phyloP scores from a whole-genome alignment of 2,329 filamentous ascomycete genomes.

The Aspergillus bombycis region DNA sequence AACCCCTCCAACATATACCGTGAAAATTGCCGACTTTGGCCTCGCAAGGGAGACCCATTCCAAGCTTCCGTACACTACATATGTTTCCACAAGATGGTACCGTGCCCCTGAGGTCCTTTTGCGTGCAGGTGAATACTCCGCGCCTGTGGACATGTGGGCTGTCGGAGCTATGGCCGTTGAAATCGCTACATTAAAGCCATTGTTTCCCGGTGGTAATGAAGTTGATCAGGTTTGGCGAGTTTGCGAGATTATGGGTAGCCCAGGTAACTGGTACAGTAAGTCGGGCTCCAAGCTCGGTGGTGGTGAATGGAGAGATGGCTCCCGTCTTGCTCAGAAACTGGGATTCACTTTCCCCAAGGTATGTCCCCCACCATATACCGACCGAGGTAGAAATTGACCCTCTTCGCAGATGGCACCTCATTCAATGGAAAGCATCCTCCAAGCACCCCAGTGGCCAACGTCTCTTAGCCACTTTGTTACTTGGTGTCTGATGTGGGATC shows the following conservation, averaged over 20 bases:
- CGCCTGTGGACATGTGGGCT: slow-evolving; percentile 98
- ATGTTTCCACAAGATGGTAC: slow-evolving; percentile 97
- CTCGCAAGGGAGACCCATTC: slow-evolving; percentile 97
- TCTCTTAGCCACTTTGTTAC: slow-evolving; percentile 92
- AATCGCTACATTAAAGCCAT: slow-evolving; percentile 90
- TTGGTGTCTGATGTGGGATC: slow-evolving; percentile 99
- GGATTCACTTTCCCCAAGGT: slow-evolving; percentile 95
- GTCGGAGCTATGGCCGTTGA: slow-evolving; percentile 98
- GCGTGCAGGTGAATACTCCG: slow-evolving; percentile 93
- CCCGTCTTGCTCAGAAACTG: slow-evolving; percentile 87
- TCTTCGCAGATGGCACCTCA: slow-evolving; percentile 83
- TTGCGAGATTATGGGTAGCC: slow-evolving; percentile 99
- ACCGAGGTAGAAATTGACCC: slow-evolving; percentile 10
- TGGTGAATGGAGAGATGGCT: slow-evolving; percentile 96
- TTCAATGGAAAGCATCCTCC: slow-evolving; percentile 90
- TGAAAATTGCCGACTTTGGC: slow-evolving; percentile 98
- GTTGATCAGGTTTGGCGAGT: slow-evolving; percentile 99
- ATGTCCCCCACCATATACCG: slow-evolving; percentile 14
- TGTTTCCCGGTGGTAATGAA: slow-evolving; percentile 97
- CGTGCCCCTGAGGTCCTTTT: slow-evolving; percentile 90
- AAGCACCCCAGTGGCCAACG: slow-evolving; percentile 86
- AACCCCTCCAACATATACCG: slow-evolving; percentile 89
- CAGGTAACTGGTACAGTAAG: slow-evolving; percentile 97
- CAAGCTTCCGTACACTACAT: slow-evolving; percentile 94
- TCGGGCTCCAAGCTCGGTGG: slow-evolving; percentile 83